phyloP scores from a whole-genome alignment of 768 basidiomycete species.

The Macrolepiota dolichaula region DNA sequence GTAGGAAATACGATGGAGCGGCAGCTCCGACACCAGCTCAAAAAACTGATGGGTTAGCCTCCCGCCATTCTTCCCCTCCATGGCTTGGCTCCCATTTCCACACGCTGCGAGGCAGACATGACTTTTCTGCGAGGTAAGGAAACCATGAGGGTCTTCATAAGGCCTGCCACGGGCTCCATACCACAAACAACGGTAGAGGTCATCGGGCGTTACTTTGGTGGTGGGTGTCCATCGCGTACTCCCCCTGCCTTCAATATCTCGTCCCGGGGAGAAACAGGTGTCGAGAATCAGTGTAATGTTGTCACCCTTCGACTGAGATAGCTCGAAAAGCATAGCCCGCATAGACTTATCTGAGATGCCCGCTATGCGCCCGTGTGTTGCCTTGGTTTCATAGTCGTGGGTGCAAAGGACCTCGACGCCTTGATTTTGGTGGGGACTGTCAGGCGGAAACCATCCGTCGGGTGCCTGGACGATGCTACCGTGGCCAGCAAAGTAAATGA shows the following conservation, averaged over 20 bases:
- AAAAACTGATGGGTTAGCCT: conserved; percentile 58
- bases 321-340: conserved; percentile 55
- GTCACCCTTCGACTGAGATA: conserved; percentile 56
- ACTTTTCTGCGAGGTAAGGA: conserved; percentile 38
- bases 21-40: conserved; percentile 36
- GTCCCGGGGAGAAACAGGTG: conserved; percentile 52
- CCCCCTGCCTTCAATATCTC: conserved; percentile 41
- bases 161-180: conserved; percentile 36
- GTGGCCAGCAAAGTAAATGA: conserved; percentile 76
- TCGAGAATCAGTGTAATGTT: conserved; percentile 70
- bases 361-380: conserved; percentile 42
- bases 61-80: conserved; percentile 62
- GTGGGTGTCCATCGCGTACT: conserved; percentile 61
- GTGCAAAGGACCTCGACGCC: conserved; percentile 60
- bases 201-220: conserved; percentile 47
- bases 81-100: conserved; percentile 48
- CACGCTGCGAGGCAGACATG: conserved; percentile 61
- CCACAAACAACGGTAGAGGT: conserved; percentile 58
- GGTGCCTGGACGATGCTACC: conserved; percentile 59
- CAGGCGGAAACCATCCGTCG: conserved; percentile 52
- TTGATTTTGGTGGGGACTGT: conserved; percentile 22
- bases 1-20: conserved; percentile 55
- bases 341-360: conserved; percentile 71
- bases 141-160: conserved; percentile 36
- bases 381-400: conserved; percentile 59